These are phyloP conservation scores for Cercospora zeina DNA, from an alignment of 2,329 filamentous ascomycete genomes.

Conservation along the genomic window DNA sequence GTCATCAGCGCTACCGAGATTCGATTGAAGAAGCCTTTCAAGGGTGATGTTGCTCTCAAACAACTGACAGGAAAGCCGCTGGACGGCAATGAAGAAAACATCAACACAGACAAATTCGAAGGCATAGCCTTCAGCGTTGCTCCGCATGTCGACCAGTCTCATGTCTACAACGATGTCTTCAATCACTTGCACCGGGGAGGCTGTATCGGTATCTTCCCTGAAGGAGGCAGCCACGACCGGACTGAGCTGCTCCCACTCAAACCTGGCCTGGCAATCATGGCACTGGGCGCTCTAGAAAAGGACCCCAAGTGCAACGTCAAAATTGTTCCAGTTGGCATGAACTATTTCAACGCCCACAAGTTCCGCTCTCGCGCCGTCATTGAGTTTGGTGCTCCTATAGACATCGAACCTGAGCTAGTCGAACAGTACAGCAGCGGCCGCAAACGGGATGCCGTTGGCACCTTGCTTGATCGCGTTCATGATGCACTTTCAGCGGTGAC, in stretches of 20 bases:
- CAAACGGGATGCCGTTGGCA: slow-evolving; percentile 80
- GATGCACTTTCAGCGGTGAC: slow-evolving; percentile 84
- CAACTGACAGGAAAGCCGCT: slow-evolving; percentile 69
- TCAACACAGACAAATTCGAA: slow-evolving; percentile 59
- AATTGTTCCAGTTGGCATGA: slow-evolving; percentile 97
- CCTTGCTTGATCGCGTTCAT: slow-evolving; percentile 82
- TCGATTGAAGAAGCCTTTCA: slow-evolving; percentile 83
- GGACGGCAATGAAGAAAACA: slow-evolving; percentile 59
- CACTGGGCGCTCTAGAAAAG: slow-evolving; percentile 81
- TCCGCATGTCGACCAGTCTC: slow-evolving; percentile 89
- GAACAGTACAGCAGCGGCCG: slow-evolving; percentile 81
- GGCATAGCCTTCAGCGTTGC: slow-evolving; percentile 85
- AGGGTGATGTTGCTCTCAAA: slow-evolving; percentile 68
- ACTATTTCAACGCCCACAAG: slow-evolving; percentile 99
- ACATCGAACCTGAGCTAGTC: slow-evolving; percentile 78
- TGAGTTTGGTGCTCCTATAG: slow-evolving; percentile 88
- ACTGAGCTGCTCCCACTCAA: slow-evolving; percentile 89
- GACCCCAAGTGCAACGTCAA: slow-evolving; percentile 85
- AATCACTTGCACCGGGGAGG: slow-evolving; percentile 76
- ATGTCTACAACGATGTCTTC: slow-evolving; percentile 93
- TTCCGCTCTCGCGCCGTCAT: slow-evolving; percentile 94
- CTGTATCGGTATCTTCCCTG: slow-evolving; percentile 94
- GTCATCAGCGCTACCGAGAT: slow-evolving; percentile 79
- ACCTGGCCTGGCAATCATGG: slow-evolving; percentile 97
- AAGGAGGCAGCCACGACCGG: slow-evolving; percentile 93